These are phyloP conservation scores for Trichoderma brevicompactum DNA, from an alignment of 2,329 filamentous ascomycete genomes.

Conservation along the genomic window DNA sequence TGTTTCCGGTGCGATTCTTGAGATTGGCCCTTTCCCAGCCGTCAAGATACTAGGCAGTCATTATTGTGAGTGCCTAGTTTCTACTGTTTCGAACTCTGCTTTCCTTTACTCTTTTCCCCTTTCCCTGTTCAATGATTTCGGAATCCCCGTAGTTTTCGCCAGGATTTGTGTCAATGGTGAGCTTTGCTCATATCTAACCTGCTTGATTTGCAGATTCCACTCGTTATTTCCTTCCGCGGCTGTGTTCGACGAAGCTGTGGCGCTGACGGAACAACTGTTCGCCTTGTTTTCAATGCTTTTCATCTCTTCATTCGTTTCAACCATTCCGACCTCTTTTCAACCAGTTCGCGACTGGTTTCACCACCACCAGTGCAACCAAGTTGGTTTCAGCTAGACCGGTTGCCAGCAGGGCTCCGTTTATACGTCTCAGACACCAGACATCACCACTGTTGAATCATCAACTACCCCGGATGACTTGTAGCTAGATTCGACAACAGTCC, in stretches of 20 bases:
- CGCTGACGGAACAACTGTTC: constrained; percentile 1
- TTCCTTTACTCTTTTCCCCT: background rate
- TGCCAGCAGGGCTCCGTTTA: constrained; percentile 6
- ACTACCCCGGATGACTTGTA: constrained; percentile 7
- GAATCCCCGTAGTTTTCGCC: background rate
- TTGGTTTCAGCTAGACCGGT: constrained; percentile 17
- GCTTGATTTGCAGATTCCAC: background rate
- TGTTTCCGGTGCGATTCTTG: background rate
- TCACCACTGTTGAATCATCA: background rate
- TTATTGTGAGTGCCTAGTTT: background rate
- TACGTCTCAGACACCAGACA: constrained; percentile 1
- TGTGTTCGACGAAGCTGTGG: background rate
- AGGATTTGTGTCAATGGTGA: background rate
- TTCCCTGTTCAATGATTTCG: background rate
- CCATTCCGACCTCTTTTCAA: background rate
- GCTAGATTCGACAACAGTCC: constrained; percentile 33
- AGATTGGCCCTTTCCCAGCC: background rate
- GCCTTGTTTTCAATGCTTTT: background rate
- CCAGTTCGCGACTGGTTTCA: constrained; percentile 7
- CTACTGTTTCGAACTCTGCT: background rate
- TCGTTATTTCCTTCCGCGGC: background rate
- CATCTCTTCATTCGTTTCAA: constrained; percentile 19
- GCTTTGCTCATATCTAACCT: background rate
- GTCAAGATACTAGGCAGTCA: background rate
- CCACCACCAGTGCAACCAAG: constrained; percentile 22